Evolutionary conservation across 345 rosid genomes (phyloP).

Genomic region (Euphorbia lathyris): DNA sequence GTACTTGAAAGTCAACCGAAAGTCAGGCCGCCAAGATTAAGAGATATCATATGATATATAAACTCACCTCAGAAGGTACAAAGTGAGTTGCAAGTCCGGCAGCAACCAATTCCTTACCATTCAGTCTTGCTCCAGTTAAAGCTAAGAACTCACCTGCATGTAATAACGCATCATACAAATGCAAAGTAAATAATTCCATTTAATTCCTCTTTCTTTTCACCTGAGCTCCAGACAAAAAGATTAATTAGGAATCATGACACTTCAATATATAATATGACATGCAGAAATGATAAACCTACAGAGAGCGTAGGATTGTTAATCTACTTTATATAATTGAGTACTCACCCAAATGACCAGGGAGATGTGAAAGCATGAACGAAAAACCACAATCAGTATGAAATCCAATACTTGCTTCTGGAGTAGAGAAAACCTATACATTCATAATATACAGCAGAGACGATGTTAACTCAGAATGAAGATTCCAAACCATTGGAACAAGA

Average conservation of each 20-base stretch:
- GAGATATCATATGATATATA: slow-evolving; percentile 1
- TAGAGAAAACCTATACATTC: slow-evolving; percentile 63
- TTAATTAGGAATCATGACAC: not conserved
- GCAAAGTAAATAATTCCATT: not conserved
- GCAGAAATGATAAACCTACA: not conserved
- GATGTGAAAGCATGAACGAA: slow-evolving; percentile 80
- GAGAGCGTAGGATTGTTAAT: not conserved
- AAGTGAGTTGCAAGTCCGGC: slow-evolving; percentile 86
- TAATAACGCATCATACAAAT: slow-evolving; percentile 7
- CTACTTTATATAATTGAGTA: slow-evolving; percentile 11
- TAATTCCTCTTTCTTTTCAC: not conserved
- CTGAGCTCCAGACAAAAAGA: not conserved
- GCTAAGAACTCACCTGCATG: slow-evolving; percentile 83
- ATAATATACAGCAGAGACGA: not conserved
- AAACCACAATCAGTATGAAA: slow-evolving; percentile 93
- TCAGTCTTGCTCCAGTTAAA: slow-evolving; percentile 81
- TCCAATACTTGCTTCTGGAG: slow-evolving; percentile 94
- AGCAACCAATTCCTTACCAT: slow-evolving; percentile 73
- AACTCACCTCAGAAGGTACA: slow-evolving; percentile 72
- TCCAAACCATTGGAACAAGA: not conserved
- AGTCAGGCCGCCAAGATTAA: not conserved
- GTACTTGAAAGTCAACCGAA: not conserved
- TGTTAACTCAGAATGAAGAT: not conserved
- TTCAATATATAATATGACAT: not conserved
- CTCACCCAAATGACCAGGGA: slow-evolving; percentile 84